Base-by-base conservation (phyloP, 441 rosid genomes). In the Gossypium armourianum region DNA sequence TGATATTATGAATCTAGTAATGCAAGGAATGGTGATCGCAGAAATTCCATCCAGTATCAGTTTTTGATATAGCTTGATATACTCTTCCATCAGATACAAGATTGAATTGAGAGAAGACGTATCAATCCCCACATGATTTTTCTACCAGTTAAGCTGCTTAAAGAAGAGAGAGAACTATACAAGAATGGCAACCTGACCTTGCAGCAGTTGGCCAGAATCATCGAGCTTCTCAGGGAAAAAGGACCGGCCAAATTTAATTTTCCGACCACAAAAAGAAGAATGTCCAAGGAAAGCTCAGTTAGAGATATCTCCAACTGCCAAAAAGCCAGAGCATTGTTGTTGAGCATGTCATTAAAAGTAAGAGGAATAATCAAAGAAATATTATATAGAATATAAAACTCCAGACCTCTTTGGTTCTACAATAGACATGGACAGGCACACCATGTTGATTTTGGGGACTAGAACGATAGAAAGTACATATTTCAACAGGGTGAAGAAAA, bases 161-260 rank as follows among this genome's bases (percentile, higher is more conserved):
- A 53, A 28, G 7, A 68, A 10, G 19, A 59, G 71, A 68, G 12
- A 53, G 50, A 54, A 68, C 32, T 0, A 4, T 2, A 53, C 40
- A 40, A 0, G 73, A 71, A 62, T 12, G 50, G 20, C 9, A 24
- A 56, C 73, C 72, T 64, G 29, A 89, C 95, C 98, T 90, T 91
- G 92, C 97, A 90, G 76, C 87, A 85, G 73, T 90, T 90, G 74
- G 96, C 82, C 75, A 90, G 79, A 78, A 90, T 84, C 69, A 50
- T 72, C 63, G 95, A 75, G 75, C 85, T 86, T 79, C 84, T 87
- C 74, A 88, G 82, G 53, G 93, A 75, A 81, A 85, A 91, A 23
- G 98, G 98, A 79, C 98, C 98, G 70, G 97, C 96, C 83, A 91
- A 75, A 73, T 87, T 81, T 78, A 94, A 77, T 79, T 87, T 80